Conservation (phyloP, 306 rosid species). For the Citrullus mucosospermus region DNA sequence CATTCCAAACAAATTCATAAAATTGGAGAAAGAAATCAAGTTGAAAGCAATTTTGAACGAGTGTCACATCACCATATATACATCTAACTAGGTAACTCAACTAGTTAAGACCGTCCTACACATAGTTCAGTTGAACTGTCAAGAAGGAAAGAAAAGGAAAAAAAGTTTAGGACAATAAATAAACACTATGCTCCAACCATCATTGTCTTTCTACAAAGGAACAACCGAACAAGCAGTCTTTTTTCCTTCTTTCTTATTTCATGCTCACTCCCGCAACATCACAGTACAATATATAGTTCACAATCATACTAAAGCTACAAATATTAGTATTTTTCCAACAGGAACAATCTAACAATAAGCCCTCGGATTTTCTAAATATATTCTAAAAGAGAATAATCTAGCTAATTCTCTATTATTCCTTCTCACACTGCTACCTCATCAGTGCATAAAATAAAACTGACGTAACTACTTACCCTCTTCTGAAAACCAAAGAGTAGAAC, state of each 20-base stretch:
- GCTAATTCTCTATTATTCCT: conserved; percentile 7
- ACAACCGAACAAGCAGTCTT: background rate
- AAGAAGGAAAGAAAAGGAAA: background rate
- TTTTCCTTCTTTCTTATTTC: background rate
- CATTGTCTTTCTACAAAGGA: background rate
- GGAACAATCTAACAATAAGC: background rate
- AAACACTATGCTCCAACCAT: background rate
- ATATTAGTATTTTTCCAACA: background rate
- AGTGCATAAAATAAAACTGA: conserved; percentile 24
- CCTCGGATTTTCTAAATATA: background rate
- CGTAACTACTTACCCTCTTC: background rate
- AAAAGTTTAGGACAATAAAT: background rate
- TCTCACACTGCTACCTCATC: conserved; percentile 12
- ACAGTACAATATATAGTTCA: background rate
- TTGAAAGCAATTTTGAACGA: background rate
- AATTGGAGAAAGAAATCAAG: background rate
- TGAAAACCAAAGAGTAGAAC: background rate
- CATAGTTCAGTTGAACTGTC: no score
- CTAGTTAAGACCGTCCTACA: no score
- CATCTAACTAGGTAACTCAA: no score
- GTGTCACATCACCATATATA: background rate
- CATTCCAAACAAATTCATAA: no score
- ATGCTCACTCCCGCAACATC: background rate
- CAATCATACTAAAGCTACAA: background rate
- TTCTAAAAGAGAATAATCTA: background rate